Percentiles rank a stretch among this genome's conserved stretches.
phyloP scores from a whole-genome alignment of 2,329 filamentous ascomycete species.

The Sporothrix schenckii region DNA sequence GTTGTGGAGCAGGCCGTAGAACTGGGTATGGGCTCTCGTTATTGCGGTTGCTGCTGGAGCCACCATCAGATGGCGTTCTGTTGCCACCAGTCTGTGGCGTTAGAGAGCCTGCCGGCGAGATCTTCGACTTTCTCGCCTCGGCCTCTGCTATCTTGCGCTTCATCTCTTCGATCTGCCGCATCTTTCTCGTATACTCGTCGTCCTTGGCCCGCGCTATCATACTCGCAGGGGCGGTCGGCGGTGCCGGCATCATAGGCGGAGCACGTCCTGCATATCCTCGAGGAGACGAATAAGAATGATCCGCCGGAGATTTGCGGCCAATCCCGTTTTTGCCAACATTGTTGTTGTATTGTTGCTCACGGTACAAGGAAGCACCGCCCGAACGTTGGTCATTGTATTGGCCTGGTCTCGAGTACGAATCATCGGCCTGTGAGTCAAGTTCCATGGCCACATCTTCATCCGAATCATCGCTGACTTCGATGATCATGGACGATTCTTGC shows the following conservation, averaged over 20 bases:
- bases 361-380: background rate
- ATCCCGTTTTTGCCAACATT: background rate
- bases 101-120: slow-evolving; percentile 39
- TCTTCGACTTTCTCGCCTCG: slow-evolving; percentile 56
- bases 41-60: slow-evolving; percentile 23
- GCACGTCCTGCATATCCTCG: slow-evolving; percentile 49
- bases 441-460: slow-evolving; percentile 70
- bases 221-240: slow-evolving; percentile 44
- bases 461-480: slow-evolving; percentile 77
- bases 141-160: slow-evolving; percentile 62
- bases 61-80: slow-evolving; percentile 41
- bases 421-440: slow-evolving; percentile 58
- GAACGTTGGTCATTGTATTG: background rate
- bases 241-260: slow-evolving; percentile 45
- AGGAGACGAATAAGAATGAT: slow-evolving; percentile 31
- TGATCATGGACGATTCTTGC: slow-evolving; percentile 68
- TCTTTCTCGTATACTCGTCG: slow-evolving; percentile 54
- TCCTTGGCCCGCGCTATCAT: slow-evolving; percentile 42
- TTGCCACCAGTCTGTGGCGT: slow-evolving; percentile 39
- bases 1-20: slow-evolving; percentile 4
- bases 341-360: slow-evolving; percentile 34
- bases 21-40: background rate
- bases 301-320: background rate
- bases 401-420: slow-evolving; percentile 30
- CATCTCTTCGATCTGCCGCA: slow-evolving; percentile 63